Percentiles rank a stretch among this genome's conserved stretches.
Evolutionary conservation across 495 filamentous ascomycete species (phyloP).

Genomic region (Penicillium pancosmium): DNA sequence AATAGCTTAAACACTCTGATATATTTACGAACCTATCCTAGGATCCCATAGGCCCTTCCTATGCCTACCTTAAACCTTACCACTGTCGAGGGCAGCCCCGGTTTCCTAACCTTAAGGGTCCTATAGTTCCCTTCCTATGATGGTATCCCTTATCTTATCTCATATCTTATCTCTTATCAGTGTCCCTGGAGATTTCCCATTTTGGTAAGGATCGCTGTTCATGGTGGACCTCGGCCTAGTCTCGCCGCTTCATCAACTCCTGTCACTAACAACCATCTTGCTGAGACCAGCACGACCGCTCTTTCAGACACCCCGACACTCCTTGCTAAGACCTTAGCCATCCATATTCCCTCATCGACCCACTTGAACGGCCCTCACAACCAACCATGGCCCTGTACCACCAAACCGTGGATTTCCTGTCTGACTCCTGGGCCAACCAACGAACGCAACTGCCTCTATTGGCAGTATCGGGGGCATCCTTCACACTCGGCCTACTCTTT

Average conservation of each 20-base stretch:
- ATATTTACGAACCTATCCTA: too few relatives aligned
- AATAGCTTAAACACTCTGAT: too few relatives aligned
- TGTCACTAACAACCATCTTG: neutral
- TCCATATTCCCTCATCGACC: neutral
- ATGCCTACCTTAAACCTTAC: too few relatives aligned
- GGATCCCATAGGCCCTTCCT: too few relatives aligned
- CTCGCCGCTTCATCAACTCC: slow-evolving; percentile 1
- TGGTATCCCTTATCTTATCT: too few relatives aligned
- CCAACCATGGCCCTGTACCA: slow-evolving; percentile 41
- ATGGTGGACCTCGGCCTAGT: slow-evolving; percentile 1
- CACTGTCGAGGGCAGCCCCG: too few relatives aligned
- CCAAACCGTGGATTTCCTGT: slow-evolving; percentile 43
- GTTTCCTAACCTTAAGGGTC: too few relatives aligned
- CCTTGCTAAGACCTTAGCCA: neutral
- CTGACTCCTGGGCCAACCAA: slow-evolving; percentile 41
- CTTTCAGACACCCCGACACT: neutral
- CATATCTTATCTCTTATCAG: neutral
- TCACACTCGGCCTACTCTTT: slow-evolving; percentile 45
- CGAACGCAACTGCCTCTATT: slow-evolving; percentile 44
- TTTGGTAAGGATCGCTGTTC: neutral
- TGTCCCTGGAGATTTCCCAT: neutral
- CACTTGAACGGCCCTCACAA: neutral
- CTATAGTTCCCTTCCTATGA: too few relatives aligned
- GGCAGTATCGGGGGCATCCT: slow-evolving; percentile 44
- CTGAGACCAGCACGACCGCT: neutral